Conservation (phyloP, 1,139 yeast genomes). For the Blastobotrys apis region DNA sequence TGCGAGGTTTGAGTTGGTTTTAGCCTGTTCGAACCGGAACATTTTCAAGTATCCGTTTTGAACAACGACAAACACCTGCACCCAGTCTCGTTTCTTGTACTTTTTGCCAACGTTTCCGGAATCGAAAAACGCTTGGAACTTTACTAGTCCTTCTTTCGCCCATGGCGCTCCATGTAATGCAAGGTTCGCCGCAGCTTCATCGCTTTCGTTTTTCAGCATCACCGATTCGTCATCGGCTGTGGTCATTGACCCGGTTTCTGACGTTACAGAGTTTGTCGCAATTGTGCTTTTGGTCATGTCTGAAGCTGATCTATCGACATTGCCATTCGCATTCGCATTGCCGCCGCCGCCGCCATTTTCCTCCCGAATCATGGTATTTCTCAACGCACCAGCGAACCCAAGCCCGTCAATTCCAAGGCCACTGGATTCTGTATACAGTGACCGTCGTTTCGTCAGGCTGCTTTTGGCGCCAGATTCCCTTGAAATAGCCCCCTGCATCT, state of each 20-base stretch:
- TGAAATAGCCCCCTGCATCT: constrained; percentile 23
- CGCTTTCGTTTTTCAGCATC: neutral
- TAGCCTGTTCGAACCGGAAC: constrained; percentile 29
- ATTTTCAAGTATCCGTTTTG: constrained; percentile 35
- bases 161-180: constrained; percentile 73
- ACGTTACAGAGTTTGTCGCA: constrained; percentile 1
- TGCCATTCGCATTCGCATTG: neutral
- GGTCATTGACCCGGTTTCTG: constrained; percentile 8
- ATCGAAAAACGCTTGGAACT: constrained; percentile 44
- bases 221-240: constrained; percentile 6
- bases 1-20: constrained; percentile 59
- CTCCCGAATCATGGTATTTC: constrained; percentile 31
- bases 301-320: constrained; percentile 7
- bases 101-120: constrained; percentile 17
- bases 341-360: constrained; percentile 20
- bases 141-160: constrained; percentile 69
- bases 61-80: constrained; percentile 32
- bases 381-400: constrained; percentile 34
- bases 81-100: constrained; percentile 27
- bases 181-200: constrained; percentile 28
- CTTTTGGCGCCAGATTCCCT: constrained; percentile 13
- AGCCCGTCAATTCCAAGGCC: constrained; percentile 19
- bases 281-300: constrained; percentile 7
- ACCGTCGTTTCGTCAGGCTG: constrained; percentile 17
- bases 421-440: constrained; percentile 19